These are phyloP conservation scores for Ceratopteris richardii DNA, from an alignment of 75 land plant species.

Conservation along the genomic window DNA sequence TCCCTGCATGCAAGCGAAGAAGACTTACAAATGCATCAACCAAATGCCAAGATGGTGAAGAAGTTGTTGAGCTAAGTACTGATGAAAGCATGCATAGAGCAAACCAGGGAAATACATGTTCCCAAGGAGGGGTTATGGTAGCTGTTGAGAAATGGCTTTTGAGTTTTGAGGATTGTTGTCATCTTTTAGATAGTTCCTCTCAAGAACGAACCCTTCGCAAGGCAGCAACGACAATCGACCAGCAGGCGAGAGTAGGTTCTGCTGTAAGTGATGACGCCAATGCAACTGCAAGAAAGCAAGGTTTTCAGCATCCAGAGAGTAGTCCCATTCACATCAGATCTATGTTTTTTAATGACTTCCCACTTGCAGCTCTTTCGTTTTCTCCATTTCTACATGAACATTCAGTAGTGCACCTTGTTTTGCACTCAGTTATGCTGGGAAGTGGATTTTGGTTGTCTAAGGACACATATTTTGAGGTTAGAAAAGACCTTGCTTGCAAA, in stretches of 20 bases:
- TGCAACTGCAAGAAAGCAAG: no score
- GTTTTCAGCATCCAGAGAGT: no score
- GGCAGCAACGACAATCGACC: background rate
- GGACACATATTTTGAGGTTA: background rate
- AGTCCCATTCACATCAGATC: background rate
- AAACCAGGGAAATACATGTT: no score
- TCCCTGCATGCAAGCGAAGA: no score
- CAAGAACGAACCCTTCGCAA: background rate
- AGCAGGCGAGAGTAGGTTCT: background rate
- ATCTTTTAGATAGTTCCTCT: background rate
- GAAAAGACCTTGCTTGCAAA: background rate
- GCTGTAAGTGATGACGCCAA: no score
- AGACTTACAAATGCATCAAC: background rate
- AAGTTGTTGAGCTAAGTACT: no score
- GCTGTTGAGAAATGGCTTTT: conserved; percentile 1
- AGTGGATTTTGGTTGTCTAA: background rate
- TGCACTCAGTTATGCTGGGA: background rate
- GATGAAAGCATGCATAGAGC: no score
- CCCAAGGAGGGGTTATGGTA: no score
- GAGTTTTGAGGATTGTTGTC: background rate
- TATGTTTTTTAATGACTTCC: background rate
- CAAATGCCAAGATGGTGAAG: background rate
- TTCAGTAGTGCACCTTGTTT: background rate
- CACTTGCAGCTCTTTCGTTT: background rate
- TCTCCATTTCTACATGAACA: background rate